Base-by-base conservation (phyloP, 495 filamentous ascomycete species). In the Penicillium bovifimosum region DNA sequence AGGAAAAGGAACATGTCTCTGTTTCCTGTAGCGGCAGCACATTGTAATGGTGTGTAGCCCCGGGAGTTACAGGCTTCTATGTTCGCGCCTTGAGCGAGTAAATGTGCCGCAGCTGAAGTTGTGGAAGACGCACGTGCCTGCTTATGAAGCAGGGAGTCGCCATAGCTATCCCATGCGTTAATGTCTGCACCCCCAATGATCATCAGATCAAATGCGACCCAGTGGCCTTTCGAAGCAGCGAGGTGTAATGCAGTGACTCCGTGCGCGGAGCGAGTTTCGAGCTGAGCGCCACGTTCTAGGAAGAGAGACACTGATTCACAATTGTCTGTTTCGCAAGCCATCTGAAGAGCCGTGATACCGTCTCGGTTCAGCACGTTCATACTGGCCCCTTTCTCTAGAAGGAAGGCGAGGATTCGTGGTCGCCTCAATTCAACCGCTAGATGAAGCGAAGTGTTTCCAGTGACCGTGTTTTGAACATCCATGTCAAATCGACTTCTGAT, bases 371-470 rank as follows among this genome's bases (percentile, higher is more conserved):
- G 17, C 9, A 63, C 53, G 32, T 65, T 31, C 1, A 64, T 60
- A 0, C 14, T 41, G 0, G 69, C 69, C 0, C 67, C 61, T 44
- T 59, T 66, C 5, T 70, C 66, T 0, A 72, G 24, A 1, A 72
- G 56, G 10, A 65, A 70, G 0, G 58, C 41, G 3, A 72, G 26
- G 4, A 72, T 69, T 1, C 69, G 56, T 5, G 65, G 62, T 3
- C 67, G 36, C 40, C 41, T 55, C 11, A 16, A 52, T 27, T 62
- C 46, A 0, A 70, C 61, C 13, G 69, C 69, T 0, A 66, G 45
- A 33, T 72, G 69, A 8, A 72, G 67, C 0, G 63, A 57, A n/a
- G 67, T 70, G 16, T 70, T 59, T 1, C 69, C 69, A 0, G 54
- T 67, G 0, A 9, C n/a, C 0, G 59, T 50, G 36, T 73, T 70